Percentiles rank a stretch among this genome's conserved stretches.
phyloP scores from a whole-genome alignment of 306 rosid species.

The Cicer bijugum region DNA sequence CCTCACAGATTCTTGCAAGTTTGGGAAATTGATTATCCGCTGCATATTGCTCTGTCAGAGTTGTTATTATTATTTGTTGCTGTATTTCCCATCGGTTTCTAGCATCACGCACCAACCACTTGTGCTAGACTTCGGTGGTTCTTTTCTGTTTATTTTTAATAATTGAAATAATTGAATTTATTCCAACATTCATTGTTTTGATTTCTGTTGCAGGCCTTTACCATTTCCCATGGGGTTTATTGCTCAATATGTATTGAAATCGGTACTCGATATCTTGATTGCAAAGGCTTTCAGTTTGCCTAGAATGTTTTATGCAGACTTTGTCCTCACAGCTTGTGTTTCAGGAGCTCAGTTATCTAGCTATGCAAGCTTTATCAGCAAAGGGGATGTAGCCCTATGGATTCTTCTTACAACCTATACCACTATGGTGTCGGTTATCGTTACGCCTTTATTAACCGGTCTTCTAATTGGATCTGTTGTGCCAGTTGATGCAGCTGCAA shows the following conservation, averaged over 20 bases:
- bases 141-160: slow-evolving; percentile 26
- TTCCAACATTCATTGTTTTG: slow-evolving; percentile 45
- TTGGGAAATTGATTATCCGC: too few species aligned
- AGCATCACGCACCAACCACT: too few species aligned
- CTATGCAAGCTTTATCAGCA: slow-evolving; percentile 91
- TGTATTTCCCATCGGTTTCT: too few species aligned
- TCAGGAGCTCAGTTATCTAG: slow-evolving; percentile 95
- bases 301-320: slow-evolving; percentile 77
- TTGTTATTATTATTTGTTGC: too few species aligned
- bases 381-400: slow-evolving; percentile 47
- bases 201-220: slow-evolving; percentile 75
- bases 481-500: too few species aligned
- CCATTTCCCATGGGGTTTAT: slow-evolving; percentile 82
- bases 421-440: too few species aligned
- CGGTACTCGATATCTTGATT: slow-evolving; percentile 73
- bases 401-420: too few species aligned
- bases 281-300: slow-evolving; percentile 81
- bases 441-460: too few species aligned
- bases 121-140: too few species aligned
- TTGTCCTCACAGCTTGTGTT: slow-evolving; percentile 89
- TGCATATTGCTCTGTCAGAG: too few species aligned
- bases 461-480: too few species aligned
- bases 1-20: too few species aligned
- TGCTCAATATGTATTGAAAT: slow-evolving; percentile 83
- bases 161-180: slow-evolving; percentile 41